Evolutionary conservation across 805 yeast genomes (phyloP).

Genomic region (Citeromyces nyonsensis): DNA sequence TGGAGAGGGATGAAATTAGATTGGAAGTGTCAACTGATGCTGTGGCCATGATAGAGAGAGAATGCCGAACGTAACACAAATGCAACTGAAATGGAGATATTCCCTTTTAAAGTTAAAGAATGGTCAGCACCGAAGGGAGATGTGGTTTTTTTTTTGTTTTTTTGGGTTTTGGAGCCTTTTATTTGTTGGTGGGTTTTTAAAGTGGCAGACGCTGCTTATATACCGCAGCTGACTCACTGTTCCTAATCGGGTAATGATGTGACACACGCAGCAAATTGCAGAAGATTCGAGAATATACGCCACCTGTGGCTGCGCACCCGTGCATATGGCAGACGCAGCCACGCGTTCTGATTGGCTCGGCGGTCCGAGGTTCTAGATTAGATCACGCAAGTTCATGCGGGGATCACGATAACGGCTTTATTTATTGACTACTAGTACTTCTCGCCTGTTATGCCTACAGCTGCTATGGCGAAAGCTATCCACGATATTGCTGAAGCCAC

Average conservation of each 20-base stretch:
- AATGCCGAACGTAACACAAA: neutral
- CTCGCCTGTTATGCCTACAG: conserved; percentile 48
- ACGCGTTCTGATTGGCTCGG: too few relatives aligned
- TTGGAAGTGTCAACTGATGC: conserved; percentile 5
- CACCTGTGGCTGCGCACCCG: too few relatives aligned
- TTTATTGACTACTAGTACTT: conserved; percentile 5
- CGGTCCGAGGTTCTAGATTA: too few relatives aligned
- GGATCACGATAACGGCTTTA: too few relatives aligned
- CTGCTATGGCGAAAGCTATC: conserved; percentile 28
- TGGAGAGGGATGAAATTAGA: conserved; percentile 6
- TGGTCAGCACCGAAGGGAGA: neutral
- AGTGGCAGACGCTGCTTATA: neutral
- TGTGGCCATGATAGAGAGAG: conserved; percentile 1
- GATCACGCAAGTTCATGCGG: too few relatives aligned
- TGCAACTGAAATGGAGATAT: neutral
- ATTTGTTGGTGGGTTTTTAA: neutral
- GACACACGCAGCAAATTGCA: too few relatives aligned
- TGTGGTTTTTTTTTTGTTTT: too few relatives aligned
- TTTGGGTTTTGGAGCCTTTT: neutral
- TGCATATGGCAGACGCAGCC: too few relatives aligned
- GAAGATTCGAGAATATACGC: too few relatives aligned
- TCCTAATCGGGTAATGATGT: too few relatives aligned
- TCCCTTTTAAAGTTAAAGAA: neutral
- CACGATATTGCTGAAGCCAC: conserved; percentile 25
- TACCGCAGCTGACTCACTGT: too few relatives aligned